A percentile compares a stretch with the other conserved stretches of the same genome.
Evolutionary conservation across 1,284 basidiomycete genomes (phyloP).

Genomic region (Ceratobasidium sp.): DNA sequence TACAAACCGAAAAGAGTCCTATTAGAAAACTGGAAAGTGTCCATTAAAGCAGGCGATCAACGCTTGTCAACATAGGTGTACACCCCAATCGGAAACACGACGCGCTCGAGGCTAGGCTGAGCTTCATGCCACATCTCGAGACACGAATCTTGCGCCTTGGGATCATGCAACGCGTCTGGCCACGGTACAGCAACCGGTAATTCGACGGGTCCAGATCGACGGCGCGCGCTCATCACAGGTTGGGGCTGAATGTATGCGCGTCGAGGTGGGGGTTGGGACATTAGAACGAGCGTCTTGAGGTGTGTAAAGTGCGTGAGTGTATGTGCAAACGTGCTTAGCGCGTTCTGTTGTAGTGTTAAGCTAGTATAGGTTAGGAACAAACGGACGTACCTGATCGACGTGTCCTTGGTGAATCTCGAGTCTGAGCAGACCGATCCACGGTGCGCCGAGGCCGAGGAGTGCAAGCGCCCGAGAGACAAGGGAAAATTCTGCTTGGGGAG

Average conservation of each 20-base stretch:
- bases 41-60: no score
- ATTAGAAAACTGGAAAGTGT: no score
- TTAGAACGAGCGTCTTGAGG: conserved; percentile 4
- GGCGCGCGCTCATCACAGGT: not conserved
- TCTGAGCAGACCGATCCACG: conserved; percentile 5
- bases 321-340: not conserved
- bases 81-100: not conserved
- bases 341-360: not conserved
- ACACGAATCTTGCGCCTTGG: not conserved
- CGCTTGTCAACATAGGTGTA: not conserved
- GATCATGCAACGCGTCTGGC: not conserved
- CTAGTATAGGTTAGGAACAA: not conserved
- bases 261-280: not conserved
- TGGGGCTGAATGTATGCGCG: not conserved
- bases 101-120: not conserved
- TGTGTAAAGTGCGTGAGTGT: not conserved
- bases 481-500: not conserved
- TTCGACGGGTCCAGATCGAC: not conserved
- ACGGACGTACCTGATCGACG: not conserved
- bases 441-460: not conserved
- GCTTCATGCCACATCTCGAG: not conserved
- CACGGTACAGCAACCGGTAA: no score
- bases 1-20: no score
- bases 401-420: not conserved
- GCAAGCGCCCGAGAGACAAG: not conserved